Percentiles rank a stretch among this genome's conserved stretches.
Conservation (phyloP, 306 rosid species). For the Glycine latifolia region DNA sequence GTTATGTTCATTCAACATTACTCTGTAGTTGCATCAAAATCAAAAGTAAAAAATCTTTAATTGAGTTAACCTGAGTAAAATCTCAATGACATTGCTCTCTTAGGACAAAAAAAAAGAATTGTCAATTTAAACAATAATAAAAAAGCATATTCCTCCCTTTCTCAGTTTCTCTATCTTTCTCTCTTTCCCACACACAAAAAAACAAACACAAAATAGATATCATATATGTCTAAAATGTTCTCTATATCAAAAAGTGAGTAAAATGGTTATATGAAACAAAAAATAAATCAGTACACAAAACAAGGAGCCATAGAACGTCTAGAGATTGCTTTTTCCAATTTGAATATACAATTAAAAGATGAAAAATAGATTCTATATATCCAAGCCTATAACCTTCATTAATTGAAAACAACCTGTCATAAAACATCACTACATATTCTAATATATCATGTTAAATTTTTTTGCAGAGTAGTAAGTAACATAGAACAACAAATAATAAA, state of each 20-base stretch:
- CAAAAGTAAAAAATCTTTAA: too few relatives aligned
- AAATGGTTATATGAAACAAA: conserved; percentile 13
- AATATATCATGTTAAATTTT: conserved; percentile 14
- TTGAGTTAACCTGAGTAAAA: background rate
- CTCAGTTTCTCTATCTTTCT: background rate
- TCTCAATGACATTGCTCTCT: background rate
- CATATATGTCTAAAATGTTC: conserved; percentile 24
- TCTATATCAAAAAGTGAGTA: background rate
- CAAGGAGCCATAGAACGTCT: background rate
- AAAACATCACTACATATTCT: conserved; percentile 13
- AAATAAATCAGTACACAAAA: background rate
- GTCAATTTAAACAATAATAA: background rate
- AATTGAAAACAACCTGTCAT: conserved; percentile 10
- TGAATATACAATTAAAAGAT: conserved; percentile 25
- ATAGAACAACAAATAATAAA: background rate
- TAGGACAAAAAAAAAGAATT: background rate
- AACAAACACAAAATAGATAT: conserved; percentile 12
- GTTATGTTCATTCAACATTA: too few relatives aligned
- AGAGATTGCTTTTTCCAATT: background rate
- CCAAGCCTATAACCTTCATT: background rate
- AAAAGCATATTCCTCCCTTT: background rate
- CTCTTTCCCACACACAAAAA: background rate
- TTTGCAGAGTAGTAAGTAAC: background rate
- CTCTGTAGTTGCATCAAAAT: too few relatives aligned
- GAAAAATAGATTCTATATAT: background rate